A percentile compares a stretch with the other conserved stretches of the same genome.
phyloP scores from a whole-genome alignment of 78 protist species.

The Pigoraptor vietnamica region DNA sequence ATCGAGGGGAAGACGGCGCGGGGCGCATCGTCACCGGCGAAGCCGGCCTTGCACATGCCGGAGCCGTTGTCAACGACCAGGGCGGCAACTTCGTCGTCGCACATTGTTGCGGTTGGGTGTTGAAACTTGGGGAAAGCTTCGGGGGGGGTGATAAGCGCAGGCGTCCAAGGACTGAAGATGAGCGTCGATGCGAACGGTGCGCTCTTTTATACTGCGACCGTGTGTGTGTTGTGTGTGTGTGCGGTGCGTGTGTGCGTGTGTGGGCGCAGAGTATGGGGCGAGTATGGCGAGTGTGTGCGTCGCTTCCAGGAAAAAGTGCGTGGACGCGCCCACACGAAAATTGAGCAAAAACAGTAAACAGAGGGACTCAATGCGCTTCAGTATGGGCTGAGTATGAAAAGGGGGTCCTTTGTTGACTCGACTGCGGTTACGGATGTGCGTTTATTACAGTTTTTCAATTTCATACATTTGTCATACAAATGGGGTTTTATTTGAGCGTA shows the following conservation, averaged over 20 bases:
- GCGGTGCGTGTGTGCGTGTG: background rate
- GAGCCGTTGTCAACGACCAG: slow-evolving; percentile 89
- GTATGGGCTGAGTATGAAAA: too few species aligned
- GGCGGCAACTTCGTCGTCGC: slow-evolving; percentile 10
- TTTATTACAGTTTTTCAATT: background rate
- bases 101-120: background rate
- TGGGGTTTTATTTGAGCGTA: background rate
- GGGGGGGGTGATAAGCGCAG: background rate
- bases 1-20: slow-evolving; percentile 79
- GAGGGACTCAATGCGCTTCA: too few species aligned
- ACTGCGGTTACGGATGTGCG: background rate
- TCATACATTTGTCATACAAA: background rate
- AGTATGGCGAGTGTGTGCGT: background rate
- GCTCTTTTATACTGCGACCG: background rate
- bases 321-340: background rate
- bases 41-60: slow-evolving; percentile 94
- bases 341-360: too few species aligned
- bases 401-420: background rate
- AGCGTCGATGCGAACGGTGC: background rate
- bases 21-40: slow-evolving; percentile 87
- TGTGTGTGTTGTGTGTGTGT: background rate
- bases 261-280: background rate
- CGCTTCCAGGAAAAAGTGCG: background rate
- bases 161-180: background rate
- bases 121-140: background rate